A percentile compares a stretch with the other conserved stretches of the same genome.
phyloP scores from a whole-genome alignment of 208 protist species.

The Wallacemonas sp. region DNA sequence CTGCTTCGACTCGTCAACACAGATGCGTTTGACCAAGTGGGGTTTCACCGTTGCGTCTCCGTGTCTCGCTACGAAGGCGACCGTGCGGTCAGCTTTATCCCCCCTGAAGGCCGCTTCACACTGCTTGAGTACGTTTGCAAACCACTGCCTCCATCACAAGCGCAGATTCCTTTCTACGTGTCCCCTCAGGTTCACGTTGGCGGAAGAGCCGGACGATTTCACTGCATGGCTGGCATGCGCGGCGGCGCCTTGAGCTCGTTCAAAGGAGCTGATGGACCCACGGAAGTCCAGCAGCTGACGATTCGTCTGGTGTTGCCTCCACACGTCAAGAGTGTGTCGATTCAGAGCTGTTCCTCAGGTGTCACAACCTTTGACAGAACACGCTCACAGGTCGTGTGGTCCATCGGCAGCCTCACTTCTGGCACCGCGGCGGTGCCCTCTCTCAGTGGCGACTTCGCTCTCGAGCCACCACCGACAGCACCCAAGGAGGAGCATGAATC shows the following conservation, averaged over 20 bases:
- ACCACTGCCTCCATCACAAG: slow-evolving; percentile 20
- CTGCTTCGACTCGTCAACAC: slow-evolving; percentile 63
- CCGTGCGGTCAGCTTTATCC: slow-evolving; percentile 81
- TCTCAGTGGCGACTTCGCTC: slow-evolving; percentile 68
- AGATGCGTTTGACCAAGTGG: slow-evolving; percentile 72
- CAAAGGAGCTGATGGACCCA: slow-evolving; percentile 24
- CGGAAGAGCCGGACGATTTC: slow-evolving; percentile 64
- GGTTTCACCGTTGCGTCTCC: slow-evolving; percentile 89
- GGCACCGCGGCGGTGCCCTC: slow-evolving; percentile 47
- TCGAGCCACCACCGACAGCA: slow-evolving; percentile 16
- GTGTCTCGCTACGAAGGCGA: slow-evolving; percentile 68
- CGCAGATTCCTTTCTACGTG: slow-evolving; percentile 82
- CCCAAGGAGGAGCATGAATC: background rate
- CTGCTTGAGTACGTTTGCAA: slow-evolving; percentile 83
- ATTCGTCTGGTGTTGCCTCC: slow-evolving; percentile 71
- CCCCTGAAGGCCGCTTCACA: slow-evolving; percentile 89
- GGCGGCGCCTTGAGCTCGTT: slow-evolving; percentile 19
- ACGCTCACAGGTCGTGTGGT: slow-evolving; percentile 68
- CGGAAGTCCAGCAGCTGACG: slow-evolving; percentile 61
- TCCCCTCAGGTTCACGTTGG: slow-evolving; percentile 85
- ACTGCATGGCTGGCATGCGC: slow-evolving; percentile 85
- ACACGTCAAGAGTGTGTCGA: slow-evolving; percentile 47
- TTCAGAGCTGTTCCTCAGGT: slow-evolving; percentile 70
- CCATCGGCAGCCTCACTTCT: slow-evolving; percentile 54
- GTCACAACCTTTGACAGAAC: slow-evolving; percentile 69